phyloP scores from a whole-genome alignment of 768 basidiomycete species.

The Kwoniella sp. region DNA sequence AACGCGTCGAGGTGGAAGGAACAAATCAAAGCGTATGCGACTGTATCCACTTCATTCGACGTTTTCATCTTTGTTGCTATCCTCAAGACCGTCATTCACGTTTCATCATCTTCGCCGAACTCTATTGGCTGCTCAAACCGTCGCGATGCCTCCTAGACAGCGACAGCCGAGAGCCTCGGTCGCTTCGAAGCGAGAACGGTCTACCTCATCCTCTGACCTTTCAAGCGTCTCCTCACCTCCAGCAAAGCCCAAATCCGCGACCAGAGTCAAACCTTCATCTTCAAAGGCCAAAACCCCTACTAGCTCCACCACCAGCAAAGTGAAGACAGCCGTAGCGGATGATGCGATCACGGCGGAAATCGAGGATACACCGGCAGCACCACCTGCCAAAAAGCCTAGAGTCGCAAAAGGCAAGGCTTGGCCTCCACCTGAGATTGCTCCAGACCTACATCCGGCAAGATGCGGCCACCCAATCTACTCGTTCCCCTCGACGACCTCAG shows the following conservation, averaged over 20 bases:
- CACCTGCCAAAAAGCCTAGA: slow-evolving; percentile 34
- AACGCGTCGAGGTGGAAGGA: no score
- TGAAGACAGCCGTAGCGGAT: slow-evolving; percentile 9
- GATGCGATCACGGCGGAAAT: slow-evolving; percentile 3
- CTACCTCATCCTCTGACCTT: slow-evolving; percentile 18
- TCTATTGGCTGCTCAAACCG: no score
- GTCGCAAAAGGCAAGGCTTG: slow-evolving; percentile 37
- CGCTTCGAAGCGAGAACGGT: slow-evolving; percentile 20
- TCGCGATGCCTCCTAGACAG: slow-evolving; percentile 19
- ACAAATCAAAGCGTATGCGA: not conserved
- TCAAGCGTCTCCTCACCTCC: slow-evolving; percentile 6
- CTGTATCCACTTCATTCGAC: not conserved
- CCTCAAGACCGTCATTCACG: not conserved
- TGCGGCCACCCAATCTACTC: slow-evolving; percentile 40
- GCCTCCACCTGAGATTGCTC: slow-evolving; percentile 44
- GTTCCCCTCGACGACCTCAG: slow-evolving; percentile 13
- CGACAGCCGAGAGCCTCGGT: not conserved
- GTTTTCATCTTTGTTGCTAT: not conserved
- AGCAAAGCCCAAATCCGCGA: not conserved
- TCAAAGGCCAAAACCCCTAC: slow-evolving; percentile 10
- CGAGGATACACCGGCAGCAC: slow-evolving; percentile 7
- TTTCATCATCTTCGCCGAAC: not conserved
- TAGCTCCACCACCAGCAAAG: slow-evolving; percentile 13
- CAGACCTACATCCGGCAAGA: slow-evolving; percentile 36
- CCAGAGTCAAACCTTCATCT: not conserved